A percentile compares a stretch with the other conserved stretches of the same genome.
Evolutionary conservation across 1,139 yeast species (phyloP).

Genomic region (Pichia inconspicua): DNA sequence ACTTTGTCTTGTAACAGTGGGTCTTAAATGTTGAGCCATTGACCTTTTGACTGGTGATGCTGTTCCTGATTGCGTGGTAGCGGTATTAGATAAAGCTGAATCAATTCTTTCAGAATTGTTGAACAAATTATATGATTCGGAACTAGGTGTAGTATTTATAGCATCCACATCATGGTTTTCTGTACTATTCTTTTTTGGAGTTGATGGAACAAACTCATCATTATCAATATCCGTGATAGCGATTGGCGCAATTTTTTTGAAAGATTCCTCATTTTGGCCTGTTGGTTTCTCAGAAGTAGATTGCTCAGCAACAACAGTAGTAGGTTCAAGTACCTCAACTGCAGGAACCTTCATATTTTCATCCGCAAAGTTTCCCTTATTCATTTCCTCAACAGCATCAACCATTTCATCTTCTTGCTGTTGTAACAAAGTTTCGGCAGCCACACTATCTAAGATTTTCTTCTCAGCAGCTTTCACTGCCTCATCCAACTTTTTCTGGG

Average conservation of each 20-base stretch:
- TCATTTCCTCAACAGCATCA: not conserved
- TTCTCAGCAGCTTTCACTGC: conserved; percentile 21
- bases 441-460: conserved; percentile 16
- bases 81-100: not conserved
- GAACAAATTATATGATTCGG: not conserved
- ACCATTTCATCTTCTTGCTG: conserved; percentile 10
- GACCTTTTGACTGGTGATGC: conserved; percentile 9
- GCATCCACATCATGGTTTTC: not conserved
- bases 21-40: conserved; percentile 29
- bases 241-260: not conserved
- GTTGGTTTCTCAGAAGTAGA: not conserved
- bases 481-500: conserved; percentile 23
- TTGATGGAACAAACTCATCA: not conserved
- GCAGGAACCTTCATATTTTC: not conserved
- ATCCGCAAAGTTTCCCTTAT: not conserved
- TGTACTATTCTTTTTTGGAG: not conserved
- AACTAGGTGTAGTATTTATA: not conserved
- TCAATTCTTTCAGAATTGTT: not conserved
- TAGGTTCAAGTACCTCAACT: not conserved
- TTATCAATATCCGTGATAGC: not conserved
- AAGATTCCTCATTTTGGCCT: not conserved
- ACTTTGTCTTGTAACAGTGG: conserved; percentile 13
- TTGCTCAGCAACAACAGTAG: not conserved
- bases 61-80: not conserved
- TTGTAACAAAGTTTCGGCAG: conserved; percentile 13